phyloP scores from a whole-genome alignment of 202 grass and related monocot species.

The Zizania palustris region DNA sequence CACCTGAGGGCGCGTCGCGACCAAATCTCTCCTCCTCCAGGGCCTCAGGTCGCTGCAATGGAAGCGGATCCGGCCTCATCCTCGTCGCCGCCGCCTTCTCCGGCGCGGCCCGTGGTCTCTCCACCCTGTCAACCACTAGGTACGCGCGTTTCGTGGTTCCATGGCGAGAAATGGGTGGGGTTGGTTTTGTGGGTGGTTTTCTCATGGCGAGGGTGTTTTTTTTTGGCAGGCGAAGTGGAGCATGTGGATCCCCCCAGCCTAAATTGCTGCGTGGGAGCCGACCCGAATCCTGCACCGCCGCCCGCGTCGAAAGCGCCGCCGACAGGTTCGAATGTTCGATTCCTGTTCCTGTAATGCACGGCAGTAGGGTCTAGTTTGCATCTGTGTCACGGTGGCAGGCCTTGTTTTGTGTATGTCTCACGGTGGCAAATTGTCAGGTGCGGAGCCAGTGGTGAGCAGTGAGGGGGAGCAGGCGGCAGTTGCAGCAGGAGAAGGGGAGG shows the following conservation, averaged over 20 bases:
- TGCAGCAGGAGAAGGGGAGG: conserved; percentile 21
- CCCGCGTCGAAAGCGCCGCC: neutral
- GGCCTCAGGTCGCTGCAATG: conserved; percentile 31
- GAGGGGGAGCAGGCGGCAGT: neutral
- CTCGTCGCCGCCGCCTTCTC: neutral
- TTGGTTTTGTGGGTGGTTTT: neutral
- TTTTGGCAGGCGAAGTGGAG: conserved; percentile 34
- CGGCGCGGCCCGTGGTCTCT: neutral
- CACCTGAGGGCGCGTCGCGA: neutral
- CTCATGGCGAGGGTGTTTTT: neutral
- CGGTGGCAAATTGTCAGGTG: conserved; percentile 23
- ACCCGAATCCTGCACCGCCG: neutral
- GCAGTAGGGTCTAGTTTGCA: conserved; percentile 3
- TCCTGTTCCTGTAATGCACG: neutral
- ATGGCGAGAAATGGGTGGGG: neutral
- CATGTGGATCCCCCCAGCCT: neutral
- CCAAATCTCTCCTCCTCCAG: neutral
- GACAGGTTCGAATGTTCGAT: conserved; percentile 41
- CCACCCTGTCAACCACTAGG: conserved; percentile 24
- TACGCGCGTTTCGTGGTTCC: conserved; percentile 7
- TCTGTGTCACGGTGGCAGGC: no score
- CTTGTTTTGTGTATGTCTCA: conserved; percentile 18
- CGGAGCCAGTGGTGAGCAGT: neutral
- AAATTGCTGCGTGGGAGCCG: neutral
- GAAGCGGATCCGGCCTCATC: conserved; percentile 23